phyloP scores from a whole-genome alignment of 148 eudicot genomes.

The Polygonum aviculare region DNA sequence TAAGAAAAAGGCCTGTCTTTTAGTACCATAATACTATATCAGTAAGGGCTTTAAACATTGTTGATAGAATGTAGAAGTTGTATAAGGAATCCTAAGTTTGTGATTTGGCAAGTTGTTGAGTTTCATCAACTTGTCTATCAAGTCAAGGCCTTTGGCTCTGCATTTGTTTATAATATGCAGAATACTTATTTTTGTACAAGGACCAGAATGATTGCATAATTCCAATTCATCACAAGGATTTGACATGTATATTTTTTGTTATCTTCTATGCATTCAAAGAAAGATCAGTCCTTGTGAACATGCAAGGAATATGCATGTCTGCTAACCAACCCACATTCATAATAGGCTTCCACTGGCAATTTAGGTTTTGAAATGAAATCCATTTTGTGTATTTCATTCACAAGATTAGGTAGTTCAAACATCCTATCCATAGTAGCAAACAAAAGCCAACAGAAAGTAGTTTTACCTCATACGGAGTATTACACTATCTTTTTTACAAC shows the following conservation, averaged over 20 bases:
- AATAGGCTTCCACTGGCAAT: background rate
- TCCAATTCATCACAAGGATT: background rate
- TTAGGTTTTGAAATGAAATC: background rate
- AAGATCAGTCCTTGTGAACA: constrained; percentile 1
- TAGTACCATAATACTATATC: background rate
- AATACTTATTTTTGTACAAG: background rate
- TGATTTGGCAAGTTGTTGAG: background rate
- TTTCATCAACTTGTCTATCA: background rate
- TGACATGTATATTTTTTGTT: background rate
- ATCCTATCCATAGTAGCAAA: background rate
- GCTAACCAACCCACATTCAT: background rate
- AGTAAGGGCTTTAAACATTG: background rate
- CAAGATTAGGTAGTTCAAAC: background rate
- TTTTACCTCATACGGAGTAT: too few relatives aligned
- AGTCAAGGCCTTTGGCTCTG: background rate
- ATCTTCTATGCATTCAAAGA: background rate
- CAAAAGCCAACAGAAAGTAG: too few relatives aligned
- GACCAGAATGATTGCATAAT: background rate
- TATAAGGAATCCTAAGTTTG: background rate
- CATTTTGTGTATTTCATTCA: background rate
- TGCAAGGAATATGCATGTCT: background rate
- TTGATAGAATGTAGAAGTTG: background rate
- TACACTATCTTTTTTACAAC: too few relatives aligned
- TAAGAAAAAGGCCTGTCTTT: background rate
- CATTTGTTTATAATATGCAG: background rate